phyloP scores from a whole-genome alignment of 2,329 filamentous ascomycete species.

The Calycina herbarum region DNA sequence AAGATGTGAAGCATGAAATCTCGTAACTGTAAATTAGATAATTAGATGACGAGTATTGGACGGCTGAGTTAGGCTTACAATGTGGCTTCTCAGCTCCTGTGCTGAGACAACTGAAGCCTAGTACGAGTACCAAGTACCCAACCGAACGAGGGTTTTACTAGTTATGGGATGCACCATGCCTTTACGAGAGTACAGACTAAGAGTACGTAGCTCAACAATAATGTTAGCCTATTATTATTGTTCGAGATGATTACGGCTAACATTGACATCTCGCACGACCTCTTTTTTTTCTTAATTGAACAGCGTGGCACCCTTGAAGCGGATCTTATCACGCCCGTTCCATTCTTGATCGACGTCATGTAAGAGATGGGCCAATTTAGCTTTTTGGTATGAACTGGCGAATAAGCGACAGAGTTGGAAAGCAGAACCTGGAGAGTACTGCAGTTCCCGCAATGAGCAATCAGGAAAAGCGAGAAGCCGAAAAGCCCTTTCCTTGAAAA shows the following conservation, averaged over 20 bases:
- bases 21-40: background rate
- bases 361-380: conserved; percentile 8
- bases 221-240: too few species aligned
- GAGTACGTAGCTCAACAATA: too few species aligned
- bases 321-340: conserved; percentile 18
- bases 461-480: background rate
- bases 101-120: background rate
- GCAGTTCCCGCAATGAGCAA: background rate
- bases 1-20: too few species aligned
- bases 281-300: background rate
- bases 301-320: conserved; percentile 14
- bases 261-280: background rate
- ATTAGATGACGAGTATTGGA: conserved; percentile 3
- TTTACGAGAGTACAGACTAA: too few species aligned
- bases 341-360: conserved; percentile 17
- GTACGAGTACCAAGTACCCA: background rate
- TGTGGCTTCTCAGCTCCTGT: background rate
- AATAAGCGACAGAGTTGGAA: background rate
- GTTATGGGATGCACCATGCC: background rate
- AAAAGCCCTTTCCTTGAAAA: background rate
- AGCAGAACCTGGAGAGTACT: background rate
- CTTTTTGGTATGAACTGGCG: background rate
- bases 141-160: background rate
- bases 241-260: background rate
- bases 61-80: background rate